These are phyloP conservation scores for Phytopythium delawarense DNA, from an alignment of 352 stramenopile genomes.

Conservation along the genomic window DNA sequence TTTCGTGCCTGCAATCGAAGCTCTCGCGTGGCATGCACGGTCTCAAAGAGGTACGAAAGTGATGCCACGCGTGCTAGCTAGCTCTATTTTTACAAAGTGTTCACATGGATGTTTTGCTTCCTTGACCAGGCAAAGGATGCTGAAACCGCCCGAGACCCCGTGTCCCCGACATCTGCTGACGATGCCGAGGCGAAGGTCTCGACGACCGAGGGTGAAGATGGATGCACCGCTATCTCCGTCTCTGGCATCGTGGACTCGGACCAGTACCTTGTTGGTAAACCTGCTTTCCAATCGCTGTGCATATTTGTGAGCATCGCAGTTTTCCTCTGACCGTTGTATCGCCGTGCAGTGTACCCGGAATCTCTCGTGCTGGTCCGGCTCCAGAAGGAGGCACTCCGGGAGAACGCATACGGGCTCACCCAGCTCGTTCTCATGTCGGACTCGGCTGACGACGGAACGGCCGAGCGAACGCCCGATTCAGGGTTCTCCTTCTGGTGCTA, in stretches of 20 bases:
- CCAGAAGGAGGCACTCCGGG: slow-evolving; percentile 65
- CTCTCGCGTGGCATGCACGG: slow-evolving; percentile 73
- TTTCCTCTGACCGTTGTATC: background rate
- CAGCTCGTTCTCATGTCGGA: slow-evolving; percentile 65
- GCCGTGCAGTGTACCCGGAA: slow-evolving; percentile 62
- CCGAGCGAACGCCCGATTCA: slow-evolving; percentile 10
- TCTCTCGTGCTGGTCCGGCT: slow-evolving; percentile 73
- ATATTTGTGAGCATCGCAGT: background rate
- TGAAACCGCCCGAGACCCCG: slow-evolving; percentile 29
- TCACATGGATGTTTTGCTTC: background rate
- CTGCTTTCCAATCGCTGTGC: background rate
- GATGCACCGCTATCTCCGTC: background rate
- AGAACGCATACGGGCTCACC: slow-evolving; percentile 77
- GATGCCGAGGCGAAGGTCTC: slow-evolving; percentile 10
- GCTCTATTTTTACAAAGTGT: background rate
- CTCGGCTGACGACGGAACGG: slow-evolving; percentile 7
- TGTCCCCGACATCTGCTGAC: slow-evolving; percentile 18
- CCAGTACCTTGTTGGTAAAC: slow-evolving; percentile 69
- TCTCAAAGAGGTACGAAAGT: slow-evolving; percentile 58
- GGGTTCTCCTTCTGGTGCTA: slow-evolving; percentile 80
- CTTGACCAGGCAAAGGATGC: slow-evolving; percentile 45
- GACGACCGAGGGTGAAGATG: slow-evolving; percentile 7
- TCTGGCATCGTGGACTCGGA: slow-evolving; percentile 47
- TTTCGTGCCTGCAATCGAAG: slow-evolving; percentile 74
- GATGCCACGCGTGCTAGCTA: background rate